Percentiles rank a stretch among this genome's conserved stretches.
phyloP scores from a whole-genome alignment of 2,329 filamentous ascomycete species.

The Fonsecaea pedrosoi region DNA sequence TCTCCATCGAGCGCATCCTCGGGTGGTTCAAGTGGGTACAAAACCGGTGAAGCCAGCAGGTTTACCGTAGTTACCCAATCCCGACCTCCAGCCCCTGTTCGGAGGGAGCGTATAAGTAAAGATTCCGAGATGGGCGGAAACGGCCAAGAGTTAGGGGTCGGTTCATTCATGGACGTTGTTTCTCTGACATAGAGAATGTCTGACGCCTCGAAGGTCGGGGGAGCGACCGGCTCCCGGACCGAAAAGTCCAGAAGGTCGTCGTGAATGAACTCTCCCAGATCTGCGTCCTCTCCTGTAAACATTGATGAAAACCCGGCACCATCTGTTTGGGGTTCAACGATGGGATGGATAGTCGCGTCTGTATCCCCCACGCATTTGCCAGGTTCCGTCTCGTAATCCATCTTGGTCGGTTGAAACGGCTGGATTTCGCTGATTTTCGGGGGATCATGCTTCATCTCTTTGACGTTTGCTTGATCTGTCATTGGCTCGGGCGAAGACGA shows the following conservation, averaged over 20 bases:
- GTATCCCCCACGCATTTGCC: not conserved
- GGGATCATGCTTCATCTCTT: conserved; percentile 2
- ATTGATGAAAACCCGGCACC: not conserved
- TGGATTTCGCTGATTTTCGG: not conserved
- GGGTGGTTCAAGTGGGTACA: not conserved
- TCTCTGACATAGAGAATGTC: not conserved
- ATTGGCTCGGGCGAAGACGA: conserved; percentile 1
- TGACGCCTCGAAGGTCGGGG: not conserved
- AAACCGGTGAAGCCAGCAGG: not conserved
- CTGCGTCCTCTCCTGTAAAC: not conserved
- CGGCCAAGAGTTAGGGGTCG: not conserved
- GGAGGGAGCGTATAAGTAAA: not conserved
- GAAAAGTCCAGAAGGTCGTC: not conserved
- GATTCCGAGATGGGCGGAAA: not conserved
- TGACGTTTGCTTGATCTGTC: not conserved
- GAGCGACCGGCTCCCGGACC: not conserved
- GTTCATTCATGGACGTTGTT: not conserved
- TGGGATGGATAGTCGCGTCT: not conserved
- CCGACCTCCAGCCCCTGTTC: not conserved
- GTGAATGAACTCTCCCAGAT: conserved; percentile 3
- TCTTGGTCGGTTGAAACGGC: not conserved
- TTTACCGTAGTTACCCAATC: conserved; percentile 3
- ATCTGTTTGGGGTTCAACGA: not conserved
- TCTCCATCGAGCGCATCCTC: conserved; percentile 20
- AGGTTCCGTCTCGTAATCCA: not conserved